Base-by-base conservation (phyloP, 352 stramenopile species). In the Phytopythium chamaehyphon region DNA sequence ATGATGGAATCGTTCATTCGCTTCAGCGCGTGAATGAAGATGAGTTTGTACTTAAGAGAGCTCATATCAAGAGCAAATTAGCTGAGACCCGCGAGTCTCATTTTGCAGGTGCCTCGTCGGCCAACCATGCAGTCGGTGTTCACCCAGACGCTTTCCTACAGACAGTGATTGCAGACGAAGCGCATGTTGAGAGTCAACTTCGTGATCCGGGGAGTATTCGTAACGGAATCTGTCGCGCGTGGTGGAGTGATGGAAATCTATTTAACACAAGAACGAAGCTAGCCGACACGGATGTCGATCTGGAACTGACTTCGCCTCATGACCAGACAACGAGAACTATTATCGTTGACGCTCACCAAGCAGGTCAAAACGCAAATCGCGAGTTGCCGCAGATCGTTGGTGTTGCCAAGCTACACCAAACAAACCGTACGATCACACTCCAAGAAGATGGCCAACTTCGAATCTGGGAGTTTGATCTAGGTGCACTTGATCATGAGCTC, bases 391-490 rank as follows among this genome's bases (percentile, higher is more conserved):
- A 62, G 2, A 61, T 90, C 15, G 64, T 80, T 33, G 61, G 55
- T 42, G 57, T 69, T 15, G 62, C 63, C n/a, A 53, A 62, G 24
- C 47, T 74, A 10, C 59, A 72, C 23, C 40, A 55, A 35, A 69
- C 61, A 8, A 66, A 71, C 7, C 64, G 87, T 43, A 57, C 80
- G 14, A 43, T 76, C 5, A 89, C 75, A 5, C 59, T 88, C 9
- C 71, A 89, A 51, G 64, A 78, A 47, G 63, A 81, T 45, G 81
- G 81, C n/a, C 38, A 65, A 15, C 33, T 86, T 8, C 63, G 77
- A 6, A 47, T 84, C 10, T 90, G 78, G 81, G 77, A 89, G 58
- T 55, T 92, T 3, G 73, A 92, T 21, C 49, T 65, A 35, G 47
- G 50, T 6, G 49, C 60, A 11, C 64, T 92, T 22, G 40, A 85